Evolutionary conservation across 2,329 filamentous ascomycete species (phyloP).

Genomic region (Penicillium oxalicum): DNA sequence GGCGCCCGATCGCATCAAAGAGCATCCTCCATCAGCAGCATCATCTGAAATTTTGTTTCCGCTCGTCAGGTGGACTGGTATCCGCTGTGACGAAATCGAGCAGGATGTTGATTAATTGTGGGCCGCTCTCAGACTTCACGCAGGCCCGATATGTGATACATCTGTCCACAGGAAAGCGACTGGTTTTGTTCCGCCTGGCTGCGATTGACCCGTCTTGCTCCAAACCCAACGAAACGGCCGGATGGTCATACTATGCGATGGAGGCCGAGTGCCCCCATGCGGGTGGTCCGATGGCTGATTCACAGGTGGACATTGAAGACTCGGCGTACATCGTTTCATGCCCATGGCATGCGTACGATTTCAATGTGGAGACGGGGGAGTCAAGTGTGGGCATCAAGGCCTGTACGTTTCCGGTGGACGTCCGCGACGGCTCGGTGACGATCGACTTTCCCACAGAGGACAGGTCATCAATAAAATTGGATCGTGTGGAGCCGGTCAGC

Average conservation of each 20-base stretch:
- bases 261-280: slow-evolving; percentile 46
- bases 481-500: slow-evolving; percentile 39
- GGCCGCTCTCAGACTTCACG: slow-evolving; percentile 29
- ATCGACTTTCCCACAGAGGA: slow-evolving; percentile 28
- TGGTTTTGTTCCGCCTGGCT: slow-evolving; percentile 44
- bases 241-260: slow-evolving; percentile 46
- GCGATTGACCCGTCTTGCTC: slow-evolving; percentile 31
- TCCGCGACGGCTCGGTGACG: slow-evolving; percentile 31
- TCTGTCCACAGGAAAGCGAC: slow-evolving; percentile 41
- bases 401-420: slow-evolving; percentile 42
- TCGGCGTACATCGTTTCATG: slow-evolving; percentile 45
- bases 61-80: too few species aligned
- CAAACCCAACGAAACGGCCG: slow-evolving; percentile 32
- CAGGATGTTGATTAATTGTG: slow-evolving; percentile 24
- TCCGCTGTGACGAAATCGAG: background rate
- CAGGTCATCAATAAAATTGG: slow-evolving; percentile 23
- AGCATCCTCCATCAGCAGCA: background rate
- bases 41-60: too few species aligned
- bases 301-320: slow-evolving; percentile 45
- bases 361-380: slow-evolving; percentile 46
- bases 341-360: slow-evolving; percentile 47
- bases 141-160: slow-evolving; percentile 41
- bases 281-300: slow-evolving; percentile 43
- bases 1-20: background rate
- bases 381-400: slow-evolving; percentile 45